Conservation (phyloP, 345 rosid genomes). For the Orychophragmus violaceus region DNA sequence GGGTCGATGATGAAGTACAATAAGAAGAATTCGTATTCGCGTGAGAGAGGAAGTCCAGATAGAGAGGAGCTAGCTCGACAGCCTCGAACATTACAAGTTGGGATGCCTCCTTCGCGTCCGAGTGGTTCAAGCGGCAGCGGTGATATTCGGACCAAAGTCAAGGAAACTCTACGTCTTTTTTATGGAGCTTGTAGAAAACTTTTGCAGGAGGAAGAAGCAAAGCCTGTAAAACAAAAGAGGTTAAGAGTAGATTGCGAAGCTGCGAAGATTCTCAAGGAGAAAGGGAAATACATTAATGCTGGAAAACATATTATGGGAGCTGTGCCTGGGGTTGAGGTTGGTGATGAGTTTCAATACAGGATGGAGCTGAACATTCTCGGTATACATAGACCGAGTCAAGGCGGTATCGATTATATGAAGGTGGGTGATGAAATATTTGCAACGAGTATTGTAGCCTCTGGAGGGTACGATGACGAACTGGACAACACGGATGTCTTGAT, state of each 20-base stretch:
- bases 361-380: conserved; percentile 76
- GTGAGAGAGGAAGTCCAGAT: conserved; percentile 19
- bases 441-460: conserved; percentile 74
- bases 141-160: conserved; percentile 52
- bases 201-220: conserved; percentile 72
- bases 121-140: conserved; percentile 13
- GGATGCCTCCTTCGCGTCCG: conserved; percentile 46
- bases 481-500: conserved; percentile 61
- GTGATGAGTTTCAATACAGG: conserved; percentile 80
- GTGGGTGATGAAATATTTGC: conserved; percentile 39
- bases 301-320: conserved; percentile 52
- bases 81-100: conserved; percentile 24
- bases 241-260: conserved; percentile 65
- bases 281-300: conserved; percentile 37
- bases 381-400: conserved; percentile 59
- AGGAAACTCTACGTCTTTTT: conserved; percentile 72
- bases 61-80: conserved; percentile 32
- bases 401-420: conserved; percentile 76
- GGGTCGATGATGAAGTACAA: conserved; percentile 9
- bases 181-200: conserved; percentile 60
- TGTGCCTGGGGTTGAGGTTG: conserved; percentile 86
- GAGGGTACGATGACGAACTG: conserved; percentile 63
- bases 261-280: conserved; percentile 45
- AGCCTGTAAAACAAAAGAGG: conserved; percentile 14
- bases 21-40: conserved; percentile 24